Evolutionary conservation across 2,329 filamentous ascomycete species (phyloP), one percentile per base, ranked within the genome.

Genomic region (Zymoseptoria brevis): DNA sequence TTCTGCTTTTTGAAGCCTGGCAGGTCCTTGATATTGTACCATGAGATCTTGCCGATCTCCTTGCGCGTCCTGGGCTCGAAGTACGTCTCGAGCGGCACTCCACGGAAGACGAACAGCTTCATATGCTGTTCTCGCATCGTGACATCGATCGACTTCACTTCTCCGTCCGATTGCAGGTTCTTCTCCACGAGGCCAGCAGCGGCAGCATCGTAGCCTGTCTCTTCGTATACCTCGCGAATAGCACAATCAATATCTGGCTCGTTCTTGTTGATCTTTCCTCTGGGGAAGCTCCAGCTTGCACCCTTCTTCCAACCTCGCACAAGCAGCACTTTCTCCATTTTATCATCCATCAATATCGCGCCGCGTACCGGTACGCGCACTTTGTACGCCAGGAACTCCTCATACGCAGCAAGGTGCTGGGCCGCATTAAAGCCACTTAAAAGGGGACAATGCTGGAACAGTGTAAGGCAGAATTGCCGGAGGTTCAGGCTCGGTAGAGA

Each of bases 281-380:
- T 80, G 0, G 94, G 94, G 60, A 99, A 99, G 72, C 91, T 96
- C 94, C 94, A 99, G 71, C 88, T 93, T 11, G 93, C 89, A 35
- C 88, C 87, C 73, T 96, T 97, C 79, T 97, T 99, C 90, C 92
- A 99, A 16, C 94, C 95, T 72, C 96, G 95, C 60, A 99, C 95
- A 50, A 99, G 80, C 13, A 99, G 84, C 0, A 91, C 89, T 56
- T 91, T 87, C 69, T 97, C 93, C 92, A 99, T 96, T n/a, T 83
- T 84, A 61, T 91, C 81, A 72, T 96, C 96, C 55, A 99, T 82
- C 79, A 99, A 80, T 61, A 99, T 96, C 57, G 91, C 93, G 41
- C 94, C 94, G 65, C 94, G 85, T 16, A 99, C 95, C 1, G 95
- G 95, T 11, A 99, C 88, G 55, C 92, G 83, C 6, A 88, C 93